A percentile compares a stretch with the other conserved stretches of the same genome.
phyloP scores from a whole-genome alignment of 176 grass and related monocot genomes.

The Tillandsia fasciculata region DNA sequence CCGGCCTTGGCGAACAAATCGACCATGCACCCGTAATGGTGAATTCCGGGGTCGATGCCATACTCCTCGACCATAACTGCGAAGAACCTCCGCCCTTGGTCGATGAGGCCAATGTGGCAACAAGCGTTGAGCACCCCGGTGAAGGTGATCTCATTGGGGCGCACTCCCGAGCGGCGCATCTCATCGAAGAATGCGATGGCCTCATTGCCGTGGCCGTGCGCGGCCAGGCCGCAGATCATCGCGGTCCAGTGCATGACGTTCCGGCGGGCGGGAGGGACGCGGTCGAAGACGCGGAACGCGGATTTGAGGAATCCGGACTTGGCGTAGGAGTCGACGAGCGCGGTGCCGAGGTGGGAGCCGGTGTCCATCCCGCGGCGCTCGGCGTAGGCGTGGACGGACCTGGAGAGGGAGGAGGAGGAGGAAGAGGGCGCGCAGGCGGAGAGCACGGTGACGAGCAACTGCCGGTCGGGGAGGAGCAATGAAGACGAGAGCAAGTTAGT shows the following conservation, averaged over 20 bases:
- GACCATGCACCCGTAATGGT: conserved; percentile 66
- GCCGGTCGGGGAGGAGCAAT: conserved; percentile 1
- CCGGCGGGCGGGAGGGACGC: conserved; percentile 17
- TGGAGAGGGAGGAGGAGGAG: conserved; percentile 24
- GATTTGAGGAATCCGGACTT: conserved; percentile 26
- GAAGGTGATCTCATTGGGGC: conserved; percentile 47
- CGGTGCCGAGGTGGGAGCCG: conserved; percentile 25
- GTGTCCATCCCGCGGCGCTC: conserved; percentile 3
- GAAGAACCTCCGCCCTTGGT: conserved; percentile 36
- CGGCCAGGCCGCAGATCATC: conserved; percentile 40
- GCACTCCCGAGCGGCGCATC: conserved; percentile 24
- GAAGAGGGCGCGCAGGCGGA: conserved; percentile 16
- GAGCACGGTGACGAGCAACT: conserved; percentile 34
- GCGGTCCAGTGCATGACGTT: conserved; percentile 44
- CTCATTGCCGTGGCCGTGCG: conserved; percentile 12
- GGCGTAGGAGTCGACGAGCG: conserved; percentile 42
- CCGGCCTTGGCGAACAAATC: conserved; percentile 55
- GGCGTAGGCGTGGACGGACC: conserved; percentile 35
- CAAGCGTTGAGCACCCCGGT: conserved; percentile 41
- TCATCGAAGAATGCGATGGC: conserved; percentile 42
- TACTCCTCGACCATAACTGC: conserved; percentile 40
- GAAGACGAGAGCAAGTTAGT: too few species aligned
- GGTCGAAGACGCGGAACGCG: conserved; percentile 23
- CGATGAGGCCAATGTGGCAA: conserved; percentile 36
- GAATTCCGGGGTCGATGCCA: conserved; percentile 34